Conservation (phyloP, 768 basidiomycete species). For the Tephrocybe sp. region DNA sequence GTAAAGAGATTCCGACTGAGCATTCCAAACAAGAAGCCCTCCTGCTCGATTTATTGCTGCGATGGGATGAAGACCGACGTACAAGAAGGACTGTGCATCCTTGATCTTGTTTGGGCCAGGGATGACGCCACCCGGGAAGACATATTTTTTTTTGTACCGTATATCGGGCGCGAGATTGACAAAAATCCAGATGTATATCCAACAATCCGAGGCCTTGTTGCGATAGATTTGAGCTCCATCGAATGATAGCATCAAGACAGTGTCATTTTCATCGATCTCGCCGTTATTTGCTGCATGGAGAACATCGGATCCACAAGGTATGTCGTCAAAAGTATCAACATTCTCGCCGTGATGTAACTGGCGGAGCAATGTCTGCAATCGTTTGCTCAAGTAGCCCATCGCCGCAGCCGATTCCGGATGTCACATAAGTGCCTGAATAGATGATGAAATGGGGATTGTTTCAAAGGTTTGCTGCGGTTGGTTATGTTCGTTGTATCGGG, state of each 20-base stretch:
- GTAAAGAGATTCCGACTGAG: too few species aligned
- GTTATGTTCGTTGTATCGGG: not conserved
- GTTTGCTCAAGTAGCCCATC: slow-evolving; percentile 24
- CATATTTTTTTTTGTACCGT: slow-evolving; percentile 22
- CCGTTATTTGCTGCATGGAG: slow-evolving; percentile 18
- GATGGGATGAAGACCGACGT: slow-evolving; percentile 22
- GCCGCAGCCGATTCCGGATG: slow-evolving; percentile 18
- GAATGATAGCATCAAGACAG: slow-evolving; percentile 30
- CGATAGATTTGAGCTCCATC: not conserved
- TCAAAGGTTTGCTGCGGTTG: slow-evolving; percentile 10
- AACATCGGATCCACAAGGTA: slow-evolving; percentile 28
- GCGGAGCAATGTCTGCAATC: slow-evolving; percentile 20
- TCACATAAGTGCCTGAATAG: slow-evolving; percentile 36
- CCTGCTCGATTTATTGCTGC: too few species aligned
- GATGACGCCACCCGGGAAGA: slow-evolving; percentile 8
- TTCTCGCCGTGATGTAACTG: slow-evolving; percentile 1
- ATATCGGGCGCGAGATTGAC: slow-evolving; percentile 23
- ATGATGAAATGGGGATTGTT: slow-evolving; percentile 36
- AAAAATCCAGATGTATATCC: slow-evolving; percentile 32
- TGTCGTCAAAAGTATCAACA: slow-evolving; percentile 23
- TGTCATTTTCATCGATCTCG: slow-evolving; percentile 29
- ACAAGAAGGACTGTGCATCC: slow-evolving; percentile 14
- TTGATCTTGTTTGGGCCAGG: slow-evolving; percentile 10
- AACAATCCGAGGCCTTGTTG: not conserved
- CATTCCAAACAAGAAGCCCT: too few species aligned